A percentile compares a stretch with the other conserved stretches of the same genome.
These are phyloP conservation scores for Picochlorum sp. DNA, from an alignment of 139 green algal species.

Conservation along the genomic window DNA sequence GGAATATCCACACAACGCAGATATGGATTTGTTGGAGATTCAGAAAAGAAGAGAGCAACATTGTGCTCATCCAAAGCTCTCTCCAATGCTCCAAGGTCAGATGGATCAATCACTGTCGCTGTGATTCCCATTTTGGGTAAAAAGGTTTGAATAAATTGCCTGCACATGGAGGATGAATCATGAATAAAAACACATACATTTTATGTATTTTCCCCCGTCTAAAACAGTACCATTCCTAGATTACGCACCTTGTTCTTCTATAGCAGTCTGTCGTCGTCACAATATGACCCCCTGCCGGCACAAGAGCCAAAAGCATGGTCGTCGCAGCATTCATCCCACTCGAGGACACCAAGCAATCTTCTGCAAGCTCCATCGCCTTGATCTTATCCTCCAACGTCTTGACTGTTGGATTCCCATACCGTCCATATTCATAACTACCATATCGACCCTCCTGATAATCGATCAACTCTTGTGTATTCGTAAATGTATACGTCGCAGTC, in stretches of 20 bases:
- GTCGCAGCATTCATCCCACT: slow-evolving; percentile 95
- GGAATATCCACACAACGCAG: slow-evolving; percentile 94
- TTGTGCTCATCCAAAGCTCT: slow-evolving; percentile 55
- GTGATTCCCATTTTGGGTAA: slow-evolving; percentile 95
- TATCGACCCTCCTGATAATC: slow-evolving; percentile 92
- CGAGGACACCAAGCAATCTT: slow-evolving; percentile 88
- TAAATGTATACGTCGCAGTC: slow-evolving; percentile 94
- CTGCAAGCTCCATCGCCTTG: slow-evolving; percentile 85
- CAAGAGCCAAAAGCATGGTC: slow-evolving; percentile 98
- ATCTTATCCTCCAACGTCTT: slow-evolving; percentile 89
- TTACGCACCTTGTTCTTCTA: slow-evolving; percentile 57
- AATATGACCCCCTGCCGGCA: slow-evolving; percentile 92
- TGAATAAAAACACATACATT: too few species aligned
- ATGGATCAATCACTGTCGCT: slow-evolving; percentile 89
- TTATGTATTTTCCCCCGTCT: too few species aligned
- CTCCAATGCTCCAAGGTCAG: slow-evolving; percentile 77
- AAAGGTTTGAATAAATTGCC: slow-evolving; percentile 97
- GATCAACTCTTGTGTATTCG: slow-evolving; percentile 83
- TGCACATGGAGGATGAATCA: neutral
- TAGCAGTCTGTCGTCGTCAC: slow-evolving; percentile 99
- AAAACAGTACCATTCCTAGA: too few species aligned
- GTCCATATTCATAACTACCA: slow-evolving; percentile 79
- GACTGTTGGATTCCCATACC: slow-evolving; percentile 97
- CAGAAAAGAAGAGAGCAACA: slow-evolving; percentile 92
- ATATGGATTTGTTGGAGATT: slow-evolving; percentile 99